Conservation (phyloP, 129 eudicot species). For the Chrysanthemum makinoi region DNA sequence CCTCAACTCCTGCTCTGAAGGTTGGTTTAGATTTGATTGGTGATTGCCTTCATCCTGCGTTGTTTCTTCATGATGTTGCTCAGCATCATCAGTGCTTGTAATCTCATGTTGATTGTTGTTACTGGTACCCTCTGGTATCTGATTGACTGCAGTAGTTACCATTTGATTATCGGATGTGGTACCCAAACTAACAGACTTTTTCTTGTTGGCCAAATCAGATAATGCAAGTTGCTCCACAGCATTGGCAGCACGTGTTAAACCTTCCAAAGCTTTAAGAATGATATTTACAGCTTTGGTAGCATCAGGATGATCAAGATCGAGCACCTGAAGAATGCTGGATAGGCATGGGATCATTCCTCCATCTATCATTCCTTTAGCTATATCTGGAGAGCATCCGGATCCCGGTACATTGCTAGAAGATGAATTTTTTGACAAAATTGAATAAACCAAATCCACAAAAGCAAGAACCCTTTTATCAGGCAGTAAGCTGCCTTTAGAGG, state of each 20-base stretch:
- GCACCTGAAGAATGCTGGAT: slow-evolving; percentile 74
- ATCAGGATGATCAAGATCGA: slow-evolving; percentile 97
- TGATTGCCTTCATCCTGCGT: slow-evolving; percentile 45
- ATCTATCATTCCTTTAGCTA: slow-evolving; percentile 95
- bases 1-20: slow-evolving; percentile 68
- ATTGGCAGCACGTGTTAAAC: slow-evolving; percentile 94
- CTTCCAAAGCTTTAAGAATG: slow-evolving; percentile 81
- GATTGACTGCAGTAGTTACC: slow-evolving; percentile 33
- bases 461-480: slow-evolving; percentile 83
- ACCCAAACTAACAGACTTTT: slow-evolving; percentile 48
- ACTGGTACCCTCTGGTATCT: slow-evolving; percentile 40
- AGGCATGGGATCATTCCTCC: slow-evolving; percentile 88
- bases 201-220: slow-evolving; percentile 64
- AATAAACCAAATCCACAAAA: slow-evolving; percentile 76
- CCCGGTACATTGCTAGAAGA: slow-evolving; percentile 77
- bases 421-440: slow-evolving; percentile 84
- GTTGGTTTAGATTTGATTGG: slow-evolving; percentile 35
- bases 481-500: slow-evolving; percentile 45
- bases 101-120: slow-evolving; percentile 38
- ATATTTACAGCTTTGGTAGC: slow-evolving; percentile 87
- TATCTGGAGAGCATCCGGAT: slow-evolving; percentile 92
- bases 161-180: slow-evolving; percentile 48
- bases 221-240: slow-evolving; percentile 72
- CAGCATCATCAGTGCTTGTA: slow-evolving; percentile 37
- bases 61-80: slow-evolving; percentile 42